A percentile compares a stretch with the other conserved stretches of the same genome.
Evolutionary conservation across 1,284 basidiomycete genomes (phyloP).

Genomic region (Meira nashicola): DNA sequence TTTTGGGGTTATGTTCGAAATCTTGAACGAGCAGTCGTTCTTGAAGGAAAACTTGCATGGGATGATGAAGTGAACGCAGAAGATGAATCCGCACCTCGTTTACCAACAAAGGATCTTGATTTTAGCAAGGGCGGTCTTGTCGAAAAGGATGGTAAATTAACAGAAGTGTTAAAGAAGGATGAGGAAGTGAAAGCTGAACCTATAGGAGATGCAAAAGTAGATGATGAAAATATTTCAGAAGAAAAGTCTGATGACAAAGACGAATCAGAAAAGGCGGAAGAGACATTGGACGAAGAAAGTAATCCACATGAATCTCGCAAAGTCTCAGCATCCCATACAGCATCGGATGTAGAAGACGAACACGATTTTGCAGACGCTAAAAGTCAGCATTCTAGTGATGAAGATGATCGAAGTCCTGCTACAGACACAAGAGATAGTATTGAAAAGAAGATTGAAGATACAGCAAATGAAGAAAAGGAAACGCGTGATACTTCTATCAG

Average conservation of each 20-base stretch:
- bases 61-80: conserved; percentile 20
- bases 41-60: conserved; percentile 45
- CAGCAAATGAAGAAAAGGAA: conserved; percentile 6
- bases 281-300: background rate
- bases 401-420: background rate
- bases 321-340: too few relatives aligned
- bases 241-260: conserved; percentile 16
- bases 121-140: background rate
- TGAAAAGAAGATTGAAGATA: background rate
- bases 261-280: conserved; percentile 18
- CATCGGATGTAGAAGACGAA: conserved; percentile 8
- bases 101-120: background rate
- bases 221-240: conserved; percentile 18
- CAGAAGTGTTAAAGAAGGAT: background rate
- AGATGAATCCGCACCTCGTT: background rate
- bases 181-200: conserved; percentile 11
- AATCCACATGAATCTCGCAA: background rate
- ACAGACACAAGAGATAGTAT: background rate
- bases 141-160: conserved; percentile 2
- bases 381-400: background rate
- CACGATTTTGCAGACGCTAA: conserved; percentile 6
- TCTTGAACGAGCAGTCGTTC: conserved; percentile 46
- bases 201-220: conserved; percentile 15
- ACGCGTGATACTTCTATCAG: background rate
- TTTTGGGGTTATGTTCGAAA: conserved; percentile 49